Conservation (phyloP, 2,329 filamentous ascomycete species). For the Tolypocladium amazonense region DNA sequence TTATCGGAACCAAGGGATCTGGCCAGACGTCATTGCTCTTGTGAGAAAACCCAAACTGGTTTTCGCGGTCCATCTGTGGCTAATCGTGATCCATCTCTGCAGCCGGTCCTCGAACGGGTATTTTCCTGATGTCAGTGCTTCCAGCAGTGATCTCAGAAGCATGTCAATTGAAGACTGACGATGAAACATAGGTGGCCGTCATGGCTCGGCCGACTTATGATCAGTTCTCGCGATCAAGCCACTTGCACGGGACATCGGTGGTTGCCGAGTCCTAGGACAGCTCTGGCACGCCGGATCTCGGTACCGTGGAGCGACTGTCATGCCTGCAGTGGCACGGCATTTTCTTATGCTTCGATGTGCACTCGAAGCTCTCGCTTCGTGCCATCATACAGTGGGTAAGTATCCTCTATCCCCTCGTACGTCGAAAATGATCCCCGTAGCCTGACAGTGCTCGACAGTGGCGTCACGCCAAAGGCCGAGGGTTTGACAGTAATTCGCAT, state of each 20-base stretch:
- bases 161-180: conserved; percentile 11
- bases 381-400: conserved; percentile 25
- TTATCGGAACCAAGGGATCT: conserved; percentile 19
- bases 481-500: not conserved
- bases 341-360: conserved; percentile 28
- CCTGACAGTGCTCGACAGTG: not conserved
- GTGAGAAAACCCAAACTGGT: conserved; percentile 10
- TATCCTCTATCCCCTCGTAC: not conserved
- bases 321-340: conserved; percentile 26
- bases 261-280: conserved; percentile 28
- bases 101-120: conserved; percentile 26
- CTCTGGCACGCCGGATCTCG: conserved; percentile 26
- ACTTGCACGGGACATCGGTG: conserved; percentile 13
- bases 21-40: conserved; percentile 29
- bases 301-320: conserved; percentile 20
- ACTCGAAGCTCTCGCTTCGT: conserved; percentile 20
- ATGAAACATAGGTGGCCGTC: conserved; percentile 6
- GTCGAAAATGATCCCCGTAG: not conserved
- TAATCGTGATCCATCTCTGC: not conserved
- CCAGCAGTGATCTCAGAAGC: no score
- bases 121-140: conserved; percentile 23
- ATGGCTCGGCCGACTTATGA: conserved; percentile 24
- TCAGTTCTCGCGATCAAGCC: conserved; percentile 18
- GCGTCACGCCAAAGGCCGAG: not conserved
- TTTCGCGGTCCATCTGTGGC: not conserved